Evolutionary conservation across 352 stramenopile genomes (phyloP).

Genomic region (Peronosclerospora sorghi): DNA sequence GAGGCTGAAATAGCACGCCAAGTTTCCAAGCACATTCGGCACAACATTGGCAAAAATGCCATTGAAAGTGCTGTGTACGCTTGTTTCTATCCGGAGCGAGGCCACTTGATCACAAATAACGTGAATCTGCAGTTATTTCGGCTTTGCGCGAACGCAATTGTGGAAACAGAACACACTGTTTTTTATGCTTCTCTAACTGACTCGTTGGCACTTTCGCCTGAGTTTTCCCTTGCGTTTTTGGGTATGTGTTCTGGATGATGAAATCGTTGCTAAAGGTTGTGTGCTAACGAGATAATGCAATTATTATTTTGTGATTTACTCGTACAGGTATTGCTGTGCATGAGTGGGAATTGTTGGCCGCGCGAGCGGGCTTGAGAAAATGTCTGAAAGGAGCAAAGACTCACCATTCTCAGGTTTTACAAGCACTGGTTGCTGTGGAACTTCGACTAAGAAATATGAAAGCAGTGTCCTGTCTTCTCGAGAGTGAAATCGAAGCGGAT

Average conservation of each 20-base stretch:
- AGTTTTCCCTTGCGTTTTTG: conserved; percentile 36
- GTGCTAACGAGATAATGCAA: neutral
- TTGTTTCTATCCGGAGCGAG: conserved; percentile 36
- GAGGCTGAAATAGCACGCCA: conserved; percentile 22
- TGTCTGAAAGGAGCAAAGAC: conserved; percentile 22
- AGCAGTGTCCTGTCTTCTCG: conserved; percentile 23
- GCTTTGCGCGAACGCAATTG: conserved; percentile 22
- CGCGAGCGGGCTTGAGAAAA: conserved; percentile 24
- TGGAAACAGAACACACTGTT: conserved; percentile 17
- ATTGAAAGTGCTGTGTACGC: conserved; percentile 25
- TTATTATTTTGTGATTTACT: neutral
- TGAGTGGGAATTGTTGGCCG: conserved; percentile 38
- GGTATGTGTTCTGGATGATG: conserved; percentile 14
- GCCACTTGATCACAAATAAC: conserved; percentile 17
- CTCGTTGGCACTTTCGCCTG: conserved; percentile 19
- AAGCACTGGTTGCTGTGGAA: conserved; percentile 31
- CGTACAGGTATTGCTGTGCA: conserved; percentile 25
- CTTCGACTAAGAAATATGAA: conserved; percentile 32
- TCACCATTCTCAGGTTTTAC: conserved; percentile 20
- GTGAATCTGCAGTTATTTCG: conserved; percentile 28
- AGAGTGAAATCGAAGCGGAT: conserved; percentile 22
- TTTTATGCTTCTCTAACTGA: conserved; percentile 27
- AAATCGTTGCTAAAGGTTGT: neutral
- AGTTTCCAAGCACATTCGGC: conserved; percentile 13
- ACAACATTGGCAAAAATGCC: conserved; percentile 10